Base-by-base conservation (phyloP, 768 basidiomycete species). In the Suillus bovinus region DNA sequence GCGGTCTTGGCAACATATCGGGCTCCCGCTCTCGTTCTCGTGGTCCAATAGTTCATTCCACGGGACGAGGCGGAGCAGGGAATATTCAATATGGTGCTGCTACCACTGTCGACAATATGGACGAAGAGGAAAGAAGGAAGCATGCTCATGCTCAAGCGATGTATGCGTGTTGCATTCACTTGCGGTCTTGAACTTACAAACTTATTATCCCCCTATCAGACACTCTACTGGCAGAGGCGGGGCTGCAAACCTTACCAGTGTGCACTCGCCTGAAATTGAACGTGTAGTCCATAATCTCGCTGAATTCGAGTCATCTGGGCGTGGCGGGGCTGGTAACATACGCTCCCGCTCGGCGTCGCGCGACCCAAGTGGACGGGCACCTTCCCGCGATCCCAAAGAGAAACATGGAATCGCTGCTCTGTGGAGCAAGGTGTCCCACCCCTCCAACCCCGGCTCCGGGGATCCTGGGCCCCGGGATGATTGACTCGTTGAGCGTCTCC, bases 151-250 rank as follows among this genome's bases (percentile, higher is more conserved):
- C 59, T 1, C 77, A 79, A 20, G 80, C 72, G 53, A 58, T 81
- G 86, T 86, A 65, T 62, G 82, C 78, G 14, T 22, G 46, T n/a
- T 34, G 7, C 3, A 22, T 41, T n/a, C 9, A 31, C 31, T 36
- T 22, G 31, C 24, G 8, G 14, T 24, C 42, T 34, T 55, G 31
- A 52, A 60, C 14, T 47, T 44, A 11, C 61, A 66, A 54, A 63
- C 47, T 22, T n/a, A 29, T 33, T n/a, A 60, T 39, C 16, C 34
- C 24, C 27, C n/a, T 38, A 16, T 57, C 59, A 87, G 86, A 16
- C 87, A 89, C 70, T 89, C 87, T 5, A 85, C 83, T 1, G 88
- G 88, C 50, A 84, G 89, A 56, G 89, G 89, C 39, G 89, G 89
- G n/a, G 64, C 72, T 7, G 89, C 85, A 3, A 90, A 90, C 64